Evolutionary conservation across 2,329 filamentous ascomycete genomes (phyloP).

Genomic region (Colletotrichum abscissum): DNA sequence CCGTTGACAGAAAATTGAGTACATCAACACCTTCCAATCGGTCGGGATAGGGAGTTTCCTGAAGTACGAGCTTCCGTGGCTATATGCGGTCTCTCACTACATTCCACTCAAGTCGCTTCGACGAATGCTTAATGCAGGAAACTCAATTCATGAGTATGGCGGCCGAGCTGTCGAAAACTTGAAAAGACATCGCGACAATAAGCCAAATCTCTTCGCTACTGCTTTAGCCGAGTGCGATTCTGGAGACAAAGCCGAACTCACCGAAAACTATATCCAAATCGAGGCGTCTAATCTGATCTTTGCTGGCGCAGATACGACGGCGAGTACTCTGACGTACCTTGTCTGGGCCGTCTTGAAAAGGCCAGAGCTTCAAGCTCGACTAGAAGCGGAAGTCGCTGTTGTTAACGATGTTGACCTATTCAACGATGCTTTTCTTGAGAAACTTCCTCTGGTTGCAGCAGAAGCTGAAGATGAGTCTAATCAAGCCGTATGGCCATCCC

Average conservation of each 20-base stretch:
- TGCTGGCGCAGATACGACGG: conserved; percentile 64
- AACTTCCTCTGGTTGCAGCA: conserved; percentile 47
- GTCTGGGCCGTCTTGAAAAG: conserved; percentile 52
- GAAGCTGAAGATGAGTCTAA: no score
- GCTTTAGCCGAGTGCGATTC: conserved; percentile 13
- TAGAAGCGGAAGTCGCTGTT: conserved; percentile 48
- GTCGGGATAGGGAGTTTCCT: background rate
- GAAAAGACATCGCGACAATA: background rate
- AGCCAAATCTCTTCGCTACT: conserved; percentile 6
- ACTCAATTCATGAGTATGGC: background rate
- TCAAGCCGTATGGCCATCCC: no score
- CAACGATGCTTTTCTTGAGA: conserved; percentile 46
- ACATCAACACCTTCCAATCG: background rate
- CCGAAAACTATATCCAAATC: conserved; percentile 46
- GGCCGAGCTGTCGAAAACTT: conserved; percentile 14
- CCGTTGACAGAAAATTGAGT: background rate
- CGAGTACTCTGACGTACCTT: conserved; percentile 60
- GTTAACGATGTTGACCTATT: conserved; percentile 37
- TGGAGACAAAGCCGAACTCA: conserved; percentile 2
- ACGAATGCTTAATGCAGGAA: background rate
- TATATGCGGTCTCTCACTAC: background rate
- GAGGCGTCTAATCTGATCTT: conserved; percentile 58
- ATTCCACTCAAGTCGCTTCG: background rate
- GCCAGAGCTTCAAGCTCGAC: conserved; percentile 42
- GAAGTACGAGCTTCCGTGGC: background rate